Evolutionary conservation across 495 filamentous ascomycete species (phyloP).

Genomic region (Tuber brumale): DNA sequence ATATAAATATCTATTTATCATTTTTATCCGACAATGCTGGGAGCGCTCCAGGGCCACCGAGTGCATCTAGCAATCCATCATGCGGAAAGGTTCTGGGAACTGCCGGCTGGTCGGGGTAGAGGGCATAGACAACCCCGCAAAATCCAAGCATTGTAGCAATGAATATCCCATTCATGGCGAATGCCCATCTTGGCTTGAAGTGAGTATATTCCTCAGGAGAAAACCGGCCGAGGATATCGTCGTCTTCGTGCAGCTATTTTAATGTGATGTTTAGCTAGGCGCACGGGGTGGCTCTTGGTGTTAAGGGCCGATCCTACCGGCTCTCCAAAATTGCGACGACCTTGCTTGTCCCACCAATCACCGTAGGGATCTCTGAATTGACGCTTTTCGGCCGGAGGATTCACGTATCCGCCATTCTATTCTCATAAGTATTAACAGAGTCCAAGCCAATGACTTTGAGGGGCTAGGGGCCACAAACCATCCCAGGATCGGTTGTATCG

Average conservation of each 20-base stretch:
- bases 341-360: slow-evolving; percentile 97
- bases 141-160: slow-evolving; percentile 63
- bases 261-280: slow-evolving; percentile 11
- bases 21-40: slow-evolving; percentile 25
- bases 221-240: slow-evolving; percentile 90
- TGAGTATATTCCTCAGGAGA: slow-evolving; percentile 84
- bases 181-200: slow-evolving; percentile 62
- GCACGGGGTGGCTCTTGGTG: background rate
- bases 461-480: slow-evolving; percentile 22
- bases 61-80: slow-evolving; percentile 73
- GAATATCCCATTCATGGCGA: slow-evolving; percentile 68
- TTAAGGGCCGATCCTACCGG: slow-evolving; percentile 46
- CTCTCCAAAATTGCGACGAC: slow-evolving; percentile 91
- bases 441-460: slow-evolving; percentile 6
- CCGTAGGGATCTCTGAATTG: slow-evolving; percentile 85
- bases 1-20: slow-evolving; percentile 7
- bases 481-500: slow-evolving; percentile 34
- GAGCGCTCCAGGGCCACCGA: slow-evolving; percentile 56
- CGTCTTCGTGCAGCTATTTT: slow-evolving; percentile 74
- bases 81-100: slow-evolving; percentile 68
- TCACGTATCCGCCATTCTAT: slow-evolving; percentile 88
- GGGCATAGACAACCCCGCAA: slow-evolving; percentile 59
- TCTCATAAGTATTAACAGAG: slow-evolving; percentile 10
- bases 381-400: slow-evolving; percentile 76
- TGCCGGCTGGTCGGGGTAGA: slow-evolving; percentile 80